A percentile compares a stretch with the other conserved stretches of the same genome.
Evolutionary conservation across 352 stramenopile genomes (phyloP).

Genomic region (Ochromonadaceae sp.): DNA sequence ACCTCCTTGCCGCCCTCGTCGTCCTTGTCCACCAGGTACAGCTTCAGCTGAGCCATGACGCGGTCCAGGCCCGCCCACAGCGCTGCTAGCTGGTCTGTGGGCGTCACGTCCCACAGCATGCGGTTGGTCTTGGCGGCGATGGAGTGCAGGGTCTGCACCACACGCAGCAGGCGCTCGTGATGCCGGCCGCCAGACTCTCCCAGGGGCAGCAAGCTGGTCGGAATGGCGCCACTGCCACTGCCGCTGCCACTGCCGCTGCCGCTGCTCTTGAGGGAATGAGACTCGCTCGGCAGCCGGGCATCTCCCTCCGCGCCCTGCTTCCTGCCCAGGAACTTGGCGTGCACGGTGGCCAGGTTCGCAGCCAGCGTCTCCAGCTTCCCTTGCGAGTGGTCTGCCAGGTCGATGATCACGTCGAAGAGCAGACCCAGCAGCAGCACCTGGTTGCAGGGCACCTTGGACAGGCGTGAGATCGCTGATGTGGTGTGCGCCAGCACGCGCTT

Average conservation of each 20-base stretch:
- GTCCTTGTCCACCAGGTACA: slow-evolving; percentile 16
- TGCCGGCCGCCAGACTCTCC: neutral
- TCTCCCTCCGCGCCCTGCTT: too few species aligned
- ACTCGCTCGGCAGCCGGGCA: too few species aligned
- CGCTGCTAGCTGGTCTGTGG: slow-evolving; percentile 41
- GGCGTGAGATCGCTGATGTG: neutral
- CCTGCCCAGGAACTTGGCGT: too few species aligned
- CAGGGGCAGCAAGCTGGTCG: neutral
- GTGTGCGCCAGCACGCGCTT: neutral
- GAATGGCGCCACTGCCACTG: neutral
- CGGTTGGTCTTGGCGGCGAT: slow-evolving; percentile 27
- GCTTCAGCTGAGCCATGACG: neutral
- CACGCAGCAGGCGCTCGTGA: slow-evolving; percentile 50
- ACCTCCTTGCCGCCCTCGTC: slow-evolving; percentile 27
- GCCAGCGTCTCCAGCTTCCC: neutral
- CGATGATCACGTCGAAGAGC: neutral
- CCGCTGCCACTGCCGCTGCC: neutral
- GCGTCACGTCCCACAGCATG: slow-evolving; percentile 20
- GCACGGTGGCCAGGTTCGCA: neutral
- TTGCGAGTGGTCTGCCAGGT: neutral
- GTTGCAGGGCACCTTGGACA: neutral
- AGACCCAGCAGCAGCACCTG: neutral
- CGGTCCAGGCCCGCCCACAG: slow-evolving; percentile 46
- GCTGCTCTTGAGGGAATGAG: neutral
- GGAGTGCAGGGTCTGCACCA: slow-evolving; percentile 79